Evolutionary conservation across 2,329 filamentous ascomycete species (phyloP), one percentile per base, ranked within the genome.

Genomic region (Claviceps fusiformis): DNA sequence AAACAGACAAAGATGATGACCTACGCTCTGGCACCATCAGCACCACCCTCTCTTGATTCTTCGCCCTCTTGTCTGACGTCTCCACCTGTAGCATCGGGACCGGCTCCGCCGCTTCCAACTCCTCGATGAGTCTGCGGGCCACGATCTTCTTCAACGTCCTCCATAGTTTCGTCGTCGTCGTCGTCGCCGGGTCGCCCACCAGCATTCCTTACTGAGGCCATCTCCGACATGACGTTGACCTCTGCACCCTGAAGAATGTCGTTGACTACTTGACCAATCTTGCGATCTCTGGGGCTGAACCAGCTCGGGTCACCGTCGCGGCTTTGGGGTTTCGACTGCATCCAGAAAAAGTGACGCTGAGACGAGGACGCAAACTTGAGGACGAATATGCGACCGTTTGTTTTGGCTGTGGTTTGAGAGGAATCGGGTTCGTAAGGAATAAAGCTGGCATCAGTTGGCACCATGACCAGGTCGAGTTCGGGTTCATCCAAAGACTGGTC

Each of bases 1-100:
- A 65, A 65, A 66, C 62, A 62, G 66, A 54, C 64, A 62, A 15
- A 47, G 15, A 13, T 24, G 3, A 61, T 67, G 57, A 98, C 95
- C 92, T 97, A 98, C 93, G 92, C 93, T 96, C 93, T 84, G 74
- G 89, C 95, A 67, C 95, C 93, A 73, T 97, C 93, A 63, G 89
- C 89, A 68, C 95, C 93, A 58, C 92, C 93, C 72, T 95, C 90
- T 74, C 95, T 81, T 60, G 92, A 83, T 62, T 82, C 84, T 70
- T 89, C 83, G 56, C 93, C 93, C 71, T 97, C 93, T 70, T 95
- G 85, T 71, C 91, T 82, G 62, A 95, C 75, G 68, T 98, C 92
- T 60, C 91, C 92, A 55, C 92, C 92, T 3, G 91, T 95, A 54
- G 91, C 91, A 70, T 80, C 90, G 55, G 87, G 75, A 39, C 90